These are phyloP conservation scores for Pseudogymnoascus sp. DNA, from an alignment of 2,329 filamentous ascomycete species.

Conservation along the genomic window DNA sequence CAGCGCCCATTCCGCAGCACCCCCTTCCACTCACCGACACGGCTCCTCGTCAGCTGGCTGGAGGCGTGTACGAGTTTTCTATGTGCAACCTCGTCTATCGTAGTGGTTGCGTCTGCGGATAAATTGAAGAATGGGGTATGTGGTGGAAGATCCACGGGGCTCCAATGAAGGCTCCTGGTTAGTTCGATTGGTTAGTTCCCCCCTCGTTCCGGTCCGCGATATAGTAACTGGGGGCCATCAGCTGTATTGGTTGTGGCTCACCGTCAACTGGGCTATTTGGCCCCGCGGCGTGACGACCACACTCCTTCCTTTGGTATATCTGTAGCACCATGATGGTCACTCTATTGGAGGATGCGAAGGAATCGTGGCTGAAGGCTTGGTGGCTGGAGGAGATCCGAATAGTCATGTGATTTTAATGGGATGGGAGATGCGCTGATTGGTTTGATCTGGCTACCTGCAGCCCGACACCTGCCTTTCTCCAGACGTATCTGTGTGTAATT, in stretches of 20 bases:
- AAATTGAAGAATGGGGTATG: not conserved
- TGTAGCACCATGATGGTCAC: not conserved
- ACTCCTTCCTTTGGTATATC: not conserved
- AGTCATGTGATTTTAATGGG: not conserved
- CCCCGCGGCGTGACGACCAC: not conserved
- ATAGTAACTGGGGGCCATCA: not conserved
- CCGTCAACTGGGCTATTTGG: not conserved
- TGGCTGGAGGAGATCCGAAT: not conserved
- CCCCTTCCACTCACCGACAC: not conserved
- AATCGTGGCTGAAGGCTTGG: not conserved
- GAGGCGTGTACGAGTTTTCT: not conserved
- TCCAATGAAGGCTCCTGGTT: not conserved
- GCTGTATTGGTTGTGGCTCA: not conserved
- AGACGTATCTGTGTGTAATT: not conserved
- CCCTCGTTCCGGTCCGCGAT: not conserved
- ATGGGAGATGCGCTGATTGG: not conserved
- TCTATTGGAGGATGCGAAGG: not conserved
- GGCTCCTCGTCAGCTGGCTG: not conserved
- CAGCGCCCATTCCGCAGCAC: not conserved
- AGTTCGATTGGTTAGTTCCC: not conserved
- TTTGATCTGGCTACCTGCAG: not conserved
- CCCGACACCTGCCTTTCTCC: too few species aligned
- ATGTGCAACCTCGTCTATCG: not conserved
- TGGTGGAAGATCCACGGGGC: not conserved
- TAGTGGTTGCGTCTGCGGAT: not conserved